Evolutionary conservation across 345 rosid genomes (phyloP), one percentile per base, ranked within the genome.

Genomic region (Hirschfeldia incana): DNA sequence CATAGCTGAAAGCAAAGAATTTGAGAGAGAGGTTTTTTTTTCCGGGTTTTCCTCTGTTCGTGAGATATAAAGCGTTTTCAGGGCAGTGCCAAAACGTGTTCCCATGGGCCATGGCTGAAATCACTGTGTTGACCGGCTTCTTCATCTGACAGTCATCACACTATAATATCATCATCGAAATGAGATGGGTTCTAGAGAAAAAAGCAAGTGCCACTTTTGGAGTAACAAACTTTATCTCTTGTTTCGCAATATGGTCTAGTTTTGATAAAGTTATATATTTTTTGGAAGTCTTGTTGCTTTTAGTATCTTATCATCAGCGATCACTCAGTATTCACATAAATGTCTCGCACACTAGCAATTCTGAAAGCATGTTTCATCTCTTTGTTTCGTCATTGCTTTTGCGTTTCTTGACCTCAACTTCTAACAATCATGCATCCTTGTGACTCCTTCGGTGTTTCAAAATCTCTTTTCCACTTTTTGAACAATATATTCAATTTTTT

Each of bases 51-150:
- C 21, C 21, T 21, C 21, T 21, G 21, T 21, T 29, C 27, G 97
- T 87, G 97, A 91, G 9, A 91, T 87, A 79, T 97, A 92, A 59
- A 94, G 21, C 21, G 21, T 21, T 21, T 21, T 21, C 21, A 21
- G 21, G 21, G 21, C 21, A 21, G 21, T 21, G 21, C 21, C 21
- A 21, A 21, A 21, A 21, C 21, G 21, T 21, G 21, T 21, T 21
- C 21, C 21, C 21, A 21, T 21, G 21, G 21, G 21, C 21, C 21
- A 21, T 92, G 59, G 36, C 36, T 33, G 36, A 33, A 33, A 33
- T 33, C 36, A 33, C 6, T 33, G 36, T 33, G 36, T 33, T 33
- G 36, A 33, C 36, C 36, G 36, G 36, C 36, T 33, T 51, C 11
- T 71, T 53, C 4, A 6, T 27, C 33, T 62, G 42, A 3, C 34